These are phyloP conservation scores for Rhizopus stolonifer DNA, from an alignment of 371 early-diverging fungal species.

Conservation along the genomic window DNA sequence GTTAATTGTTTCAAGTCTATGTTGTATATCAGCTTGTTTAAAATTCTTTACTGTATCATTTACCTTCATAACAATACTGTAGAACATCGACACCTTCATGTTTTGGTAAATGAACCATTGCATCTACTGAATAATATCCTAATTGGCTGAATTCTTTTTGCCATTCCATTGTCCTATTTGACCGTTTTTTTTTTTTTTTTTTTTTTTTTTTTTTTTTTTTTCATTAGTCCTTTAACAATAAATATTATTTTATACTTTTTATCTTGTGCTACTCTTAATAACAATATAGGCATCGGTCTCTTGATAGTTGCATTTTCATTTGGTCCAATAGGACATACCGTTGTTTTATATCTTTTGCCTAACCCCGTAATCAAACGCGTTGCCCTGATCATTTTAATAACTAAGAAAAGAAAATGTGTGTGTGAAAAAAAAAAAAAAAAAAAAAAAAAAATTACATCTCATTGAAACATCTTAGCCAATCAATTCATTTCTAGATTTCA, in stretches of 20 bases:
- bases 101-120: conserved; percentile 6
- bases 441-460: too few relatives aligned
- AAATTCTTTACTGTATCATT: too few relatives aligned
- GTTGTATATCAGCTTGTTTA: too few relatives aligned
- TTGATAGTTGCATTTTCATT: conserved; percentile 5
- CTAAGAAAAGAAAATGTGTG: too few relatives aligned
- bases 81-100: conserved; percentile 5
- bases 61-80: conserved; percentile 30
- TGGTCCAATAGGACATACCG: conserved; percentile 2
- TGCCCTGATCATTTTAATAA: background rate
- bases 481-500: too few relatives aligned
- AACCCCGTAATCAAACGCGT: background rate
- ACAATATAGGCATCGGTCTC: conserved; percentile 25
- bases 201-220: background rate
- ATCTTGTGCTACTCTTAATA: conserved; percentile 7
- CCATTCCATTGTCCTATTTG: conserved; percentile 13
- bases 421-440: too few relatives aligned
- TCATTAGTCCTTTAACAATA: too few relatives aligned
- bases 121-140: conserved; percentile 25
- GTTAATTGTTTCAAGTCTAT: conserved; percentile 27
- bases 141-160: conserved; percentile 27
- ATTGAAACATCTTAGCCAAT: too few relatives aligned
- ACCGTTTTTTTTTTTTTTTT: background rate
- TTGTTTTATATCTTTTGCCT: conserved; percentile 10
- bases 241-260: too few relatives aligned